Evolutionary conservation across 2,329 filamentous ascomycete species (phyloP), one percentile per base, ranked within the genome.

Genomic region (Byssochlamys sp.): DNA sequence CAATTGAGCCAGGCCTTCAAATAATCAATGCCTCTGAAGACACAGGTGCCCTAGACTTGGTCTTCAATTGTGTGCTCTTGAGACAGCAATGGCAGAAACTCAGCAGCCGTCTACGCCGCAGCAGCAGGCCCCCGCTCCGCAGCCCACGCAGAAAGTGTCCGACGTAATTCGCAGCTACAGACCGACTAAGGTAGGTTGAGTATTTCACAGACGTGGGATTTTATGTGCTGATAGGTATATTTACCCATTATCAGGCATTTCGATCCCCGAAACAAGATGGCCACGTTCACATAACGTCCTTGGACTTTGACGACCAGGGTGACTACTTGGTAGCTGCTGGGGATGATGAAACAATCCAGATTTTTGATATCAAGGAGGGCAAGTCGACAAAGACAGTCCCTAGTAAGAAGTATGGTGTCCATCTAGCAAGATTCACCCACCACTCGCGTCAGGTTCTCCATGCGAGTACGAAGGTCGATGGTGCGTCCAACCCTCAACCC

Each of bases 281-380:
- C 55, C 66, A 63, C 54, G 84, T 86, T 3, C 81, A 85, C 62
- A 84, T 96, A 59, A 88, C 94, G 7, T 97, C 92, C 1, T 84
- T 99, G 66, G 92, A 99, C 77, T 99, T 96, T 71, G 91, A 97
- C 73, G 91, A 97, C 76, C 88, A 89, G 50, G 94, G 94, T 72
- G 91, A 96, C 73, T 88, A 92, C 54, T 83, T 95, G 59, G 90
- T 99, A 74, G 89, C 91, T 0, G 90, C 91, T 4, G 89, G 91
- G 64, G 91, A 90, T 76, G 94, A 99, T 73, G 91, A 96, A 71
- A 95, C 90, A 2, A 89, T 99, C 61, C 91, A 97, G 69, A 86
- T 99, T 31, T 99, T 95, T 77, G 95, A 94, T 67, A 87, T 95
- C 61, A 89, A 88, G 67, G 91, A 96, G 63, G 94, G 94, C 3